Evolutionary conservation across 2,329 filamentous ascomycete species (phyloP).

Genomic region (Ophiostoma tasmaniense): DNA sequence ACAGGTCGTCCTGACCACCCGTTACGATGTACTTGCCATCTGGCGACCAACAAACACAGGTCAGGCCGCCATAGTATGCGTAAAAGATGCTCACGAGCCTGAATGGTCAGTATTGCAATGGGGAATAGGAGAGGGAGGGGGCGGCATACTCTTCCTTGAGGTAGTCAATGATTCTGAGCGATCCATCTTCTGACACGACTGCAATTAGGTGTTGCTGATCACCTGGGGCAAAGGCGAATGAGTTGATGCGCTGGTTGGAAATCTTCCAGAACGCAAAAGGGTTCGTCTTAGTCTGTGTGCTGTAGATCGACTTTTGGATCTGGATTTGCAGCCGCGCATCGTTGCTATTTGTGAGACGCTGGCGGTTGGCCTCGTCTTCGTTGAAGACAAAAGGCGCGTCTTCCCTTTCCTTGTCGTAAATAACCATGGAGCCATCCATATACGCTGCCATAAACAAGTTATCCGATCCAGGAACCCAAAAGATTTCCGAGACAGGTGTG

Average conservation of each 20-base stretch:
- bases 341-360: constrained; percentile 28
- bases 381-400: constrained; percentile 72
- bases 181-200: constrained; percentile 84
- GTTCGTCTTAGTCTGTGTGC: constrained; percentile 86
- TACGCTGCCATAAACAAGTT: constrained; percentile 87
- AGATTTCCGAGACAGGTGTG: constrained; percentile 76
- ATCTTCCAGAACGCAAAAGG: constrained; percentile 89
- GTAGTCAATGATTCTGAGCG: constrained; percentile 83
- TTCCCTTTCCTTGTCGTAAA: constrained; percentile 97
- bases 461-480: constrained; percentile 91
- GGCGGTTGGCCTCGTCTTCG: constrained; percentile 55
- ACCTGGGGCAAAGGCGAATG: constrained; percentile 87
- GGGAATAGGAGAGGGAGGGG: background rate
- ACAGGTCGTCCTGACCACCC: constrained; percentile 88
- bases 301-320: constrained; percentile 85
- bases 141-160: constrained; percentile 81
- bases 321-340: constrained; percentile 45
- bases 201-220: constrained; percentile 68
- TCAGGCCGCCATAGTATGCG: constrained; percentile 88
- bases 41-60: constrained; percentile 93
- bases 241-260: constrained; percentile 82
- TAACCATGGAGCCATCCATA: constrained; percentile 80
- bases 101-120: background rate
- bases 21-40: constrained; percentile 94
- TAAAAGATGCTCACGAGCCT: constrained; percentile 81